Base-by-base conservation (phyloP, 2,329 filamentous ascomycete genomes). In the Kalaharituber pfeilii region DNA sequence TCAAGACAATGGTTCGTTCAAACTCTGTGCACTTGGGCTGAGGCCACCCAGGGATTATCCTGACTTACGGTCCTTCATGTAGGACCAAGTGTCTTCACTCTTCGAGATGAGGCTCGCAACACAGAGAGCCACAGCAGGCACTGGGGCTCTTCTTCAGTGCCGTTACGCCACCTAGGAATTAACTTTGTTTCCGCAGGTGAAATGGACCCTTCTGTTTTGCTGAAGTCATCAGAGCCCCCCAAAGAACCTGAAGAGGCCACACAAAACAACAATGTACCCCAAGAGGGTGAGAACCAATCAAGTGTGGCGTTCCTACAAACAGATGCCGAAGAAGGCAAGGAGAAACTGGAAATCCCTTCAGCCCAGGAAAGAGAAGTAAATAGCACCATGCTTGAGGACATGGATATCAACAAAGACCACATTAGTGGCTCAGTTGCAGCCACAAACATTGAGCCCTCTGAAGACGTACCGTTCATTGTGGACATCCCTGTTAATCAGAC, bases 101-200 rank as follows among this genome's bases (percentile, higher is more conserved):
- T 55, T 33, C 28, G 50, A 11, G 58, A 61, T 6, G 59, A 61
- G 36, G 59, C 59, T 6, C 53, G 58, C 25, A 59, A 62, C 26
- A 61, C 57, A 52, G 61, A 63, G 60, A 49, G 54, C 18, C 53
- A 57, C 18, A 36, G 36, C 27, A 29, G 26, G 8, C 45, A 52
- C 47, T 56, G 52, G 42, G 11, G 26, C 3, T 15, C 36, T 24
- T 22, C 44, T 22, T 49, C 30, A 13, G 5, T 13, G 3, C n/a
- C 72, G 59, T 69, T 82, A 50, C 72, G 80, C 56, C 68, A 80
- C 61, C 70, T 73, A 53, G 69, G 69, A 24, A 72, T 83, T 51
- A 65, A 67, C 1, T 84, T 84, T 63, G 73, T 83, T 56, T 79
- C 76, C 63, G 78, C 77, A 29, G 77, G 77, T 22, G 67, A 66